Conservation (phyloP, 2,329 filamentous ascomycete genomes). For the Sporothrix phasma region DNA sequence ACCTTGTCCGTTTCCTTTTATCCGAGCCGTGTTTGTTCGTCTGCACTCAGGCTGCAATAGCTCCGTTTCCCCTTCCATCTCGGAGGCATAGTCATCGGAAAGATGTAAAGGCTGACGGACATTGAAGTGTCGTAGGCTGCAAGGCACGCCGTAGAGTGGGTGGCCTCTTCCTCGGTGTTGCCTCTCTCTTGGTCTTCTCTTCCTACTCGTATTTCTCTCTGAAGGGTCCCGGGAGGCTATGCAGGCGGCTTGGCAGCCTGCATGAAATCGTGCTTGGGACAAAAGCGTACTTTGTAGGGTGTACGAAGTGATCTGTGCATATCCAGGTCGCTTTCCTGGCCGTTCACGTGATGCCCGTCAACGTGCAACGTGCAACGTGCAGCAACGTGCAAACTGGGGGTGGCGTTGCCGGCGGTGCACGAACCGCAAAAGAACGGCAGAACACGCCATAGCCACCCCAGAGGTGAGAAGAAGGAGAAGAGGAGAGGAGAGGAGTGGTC, state of each 20-base stretch:
- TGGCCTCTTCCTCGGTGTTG: background rate
- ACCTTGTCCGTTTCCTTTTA: background rate
- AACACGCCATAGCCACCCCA: conserved; percentile 4
- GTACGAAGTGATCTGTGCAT: background rate
- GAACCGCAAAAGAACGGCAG: background rate
- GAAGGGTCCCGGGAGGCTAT: conserved; percentile 1
- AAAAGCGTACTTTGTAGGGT: background rate
- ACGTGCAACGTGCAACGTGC: no score
- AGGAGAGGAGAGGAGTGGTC: no score
- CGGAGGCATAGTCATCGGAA: background rate
- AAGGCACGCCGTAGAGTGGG: background rate
- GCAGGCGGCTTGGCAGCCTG: background rate
- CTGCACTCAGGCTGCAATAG: no score
- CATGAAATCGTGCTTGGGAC: background rate
- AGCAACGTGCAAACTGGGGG: no score
- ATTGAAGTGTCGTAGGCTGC: background rate
- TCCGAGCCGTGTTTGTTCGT: background rate
- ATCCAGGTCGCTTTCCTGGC: no score
- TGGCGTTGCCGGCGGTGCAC: background rate
- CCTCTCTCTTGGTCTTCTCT: background rate
- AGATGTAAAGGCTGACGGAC: no score
- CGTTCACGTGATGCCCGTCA: background rate
- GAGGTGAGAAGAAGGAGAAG: background rate
- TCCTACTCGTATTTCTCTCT: no score
- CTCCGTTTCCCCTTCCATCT: background rate